Conservation (phyloP, 805 yeast genomes). For the Allodekkera sacchari region DNA sequence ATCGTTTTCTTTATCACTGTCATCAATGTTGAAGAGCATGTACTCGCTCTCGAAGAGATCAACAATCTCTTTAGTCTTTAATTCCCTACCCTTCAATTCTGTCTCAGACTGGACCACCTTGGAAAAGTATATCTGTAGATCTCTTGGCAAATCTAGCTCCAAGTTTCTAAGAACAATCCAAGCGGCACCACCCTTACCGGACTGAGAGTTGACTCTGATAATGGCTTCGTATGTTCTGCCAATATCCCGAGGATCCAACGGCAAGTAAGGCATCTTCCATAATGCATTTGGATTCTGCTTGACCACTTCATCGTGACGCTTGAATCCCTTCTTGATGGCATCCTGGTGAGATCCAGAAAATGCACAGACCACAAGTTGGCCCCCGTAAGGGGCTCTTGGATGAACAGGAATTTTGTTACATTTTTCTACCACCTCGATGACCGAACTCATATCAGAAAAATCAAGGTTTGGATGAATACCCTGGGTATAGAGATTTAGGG, state of each 20-base stretch:
- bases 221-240: conserved; percentile 92
- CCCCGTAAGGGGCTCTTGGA: conserved; percentile 77
- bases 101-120: conserved; percentile 62
- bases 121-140: conserved; percentile 70
- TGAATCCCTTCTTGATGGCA: conserved; percentile 79
- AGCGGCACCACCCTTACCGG: conserved; percentile 86
- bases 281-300: conserved; percentile 10
- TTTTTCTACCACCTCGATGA: conserved; percentile 66
- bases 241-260: conserved; percentile 77
- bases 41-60: conserved; percentile 57
- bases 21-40: conserved; percentile 28
- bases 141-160: conserved; percentile 76
- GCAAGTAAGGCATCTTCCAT: conserved; percentile 77
- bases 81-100: conserved; percentile 65
- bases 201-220: conserved; percentile 79
- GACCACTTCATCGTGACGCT: conserved; percentile 32
- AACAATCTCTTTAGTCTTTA: conserved; percentile 55
- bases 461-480: conserved; percentile 67
- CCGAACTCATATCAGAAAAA: conserved; percentile 56
- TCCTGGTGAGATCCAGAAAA: conserved; percentile 85
- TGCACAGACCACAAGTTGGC: conserved; percentile 75
- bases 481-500: conserved; percentile 70
- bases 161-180: conserved; percentile 74
- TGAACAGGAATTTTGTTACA: conserved; percentile 77
- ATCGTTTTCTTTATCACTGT: conserved; percentile 12